These are phyloP conservation scores for Epichloe hybrida DNA, from an alignment of 2,329 filamentous ascomycete genomes.

Conservation along the genomic window DNA sequence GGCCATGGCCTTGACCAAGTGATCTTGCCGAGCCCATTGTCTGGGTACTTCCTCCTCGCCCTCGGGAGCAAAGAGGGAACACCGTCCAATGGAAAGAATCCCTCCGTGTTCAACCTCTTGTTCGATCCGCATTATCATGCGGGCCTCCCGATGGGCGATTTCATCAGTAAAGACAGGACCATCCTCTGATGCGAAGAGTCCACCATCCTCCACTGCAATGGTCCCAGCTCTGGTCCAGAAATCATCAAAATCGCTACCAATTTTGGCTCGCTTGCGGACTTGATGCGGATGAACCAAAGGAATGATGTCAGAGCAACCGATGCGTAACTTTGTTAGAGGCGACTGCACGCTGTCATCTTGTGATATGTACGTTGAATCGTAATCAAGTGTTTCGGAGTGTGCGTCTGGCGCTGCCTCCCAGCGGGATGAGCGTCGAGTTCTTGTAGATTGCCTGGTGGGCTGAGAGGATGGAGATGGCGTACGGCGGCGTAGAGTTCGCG, in stretches of 20 bases:
- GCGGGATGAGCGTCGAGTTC: slow-evolving; percentile 31
- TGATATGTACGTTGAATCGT: slow-evolving; percentile 6
- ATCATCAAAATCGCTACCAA: slow-evolving; percentile 42
- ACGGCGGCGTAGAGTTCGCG: slow-evolving; percentile 24
- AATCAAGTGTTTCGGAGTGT: slow-evolving; percentile 6
- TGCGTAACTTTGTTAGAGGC: slow-evolving; percentile 36
- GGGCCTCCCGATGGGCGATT: slow-evolving; percentile 54
- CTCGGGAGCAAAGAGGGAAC: slow-evolving; percentile 61
- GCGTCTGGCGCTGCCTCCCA: slow-evolving; percentile 16
- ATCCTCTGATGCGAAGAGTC: slow-evolving; percentile 41
- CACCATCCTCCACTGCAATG: slow-evolving; percentile 45
- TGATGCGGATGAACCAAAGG: slow-evolving; percentile 48
- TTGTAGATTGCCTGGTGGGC: slow-evolving; percentile 25
- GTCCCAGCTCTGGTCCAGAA: slow-evolving; percentile 38
- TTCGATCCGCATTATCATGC: slow-evolving; percentile 54
- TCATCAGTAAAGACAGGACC: slow-evolving; percentile 44
- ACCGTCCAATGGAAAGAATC: slow-evolving; percentile 54
- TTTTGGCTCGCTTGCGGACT: slow-evolving; percentile 37
- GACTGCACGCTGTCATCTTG: slow-evolving; percentile 17
- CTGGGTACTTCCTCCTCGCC: slow-evolving; percentile 56
- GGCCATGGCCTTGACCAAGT: slow-evolving; percentile 64
- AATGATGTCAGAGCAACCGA: slow-evolving; percentile 26
- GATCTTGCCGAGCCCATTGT: slow-evolving; percentile 80
- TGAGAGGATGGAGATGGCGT: slow-evolving; percentile 28
- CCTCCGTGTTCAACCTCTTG: slow-evolving; percentile 63